A percentile compares a stretch with the other conserved stretches of the same genome.
Conservation (phyloP, 495 filamentous ascomycete genomes). For the Aspergillus taichungensis region DNA sequence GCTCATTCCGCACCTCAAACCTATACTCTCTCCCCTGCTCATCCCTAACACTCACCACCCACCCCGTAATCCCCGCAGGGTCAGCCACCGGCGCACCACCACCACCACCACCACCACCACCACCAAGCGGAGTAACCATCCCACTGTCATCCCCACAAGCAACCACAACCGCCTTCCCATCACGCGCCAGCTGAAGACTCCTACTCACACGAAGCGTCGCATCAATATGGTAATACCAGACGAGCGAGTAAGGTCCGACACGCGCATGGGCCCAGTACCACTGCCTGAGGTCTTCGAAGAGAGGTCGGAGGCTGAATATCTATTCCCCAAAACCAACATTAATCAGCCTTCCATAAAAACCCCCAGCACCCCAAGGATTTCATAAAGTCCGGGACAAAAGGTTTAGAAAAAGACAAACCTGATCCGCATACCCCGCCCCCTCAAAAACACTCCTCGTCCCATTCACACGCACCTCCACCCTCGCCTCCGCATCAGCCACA, state of each 20-base stretch:
- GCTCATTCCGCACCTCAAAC: no score
- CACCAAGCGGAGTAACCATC: slow-evolving; percentile 10
- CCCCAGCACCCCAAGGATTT: not conserved
- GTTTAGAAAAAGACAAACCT: slow-evolving; percentile 11
- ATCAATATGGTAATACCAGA: slow-evolving; percentile 30
- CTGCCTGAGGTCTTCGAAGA: slow-evolving; percentile 10
- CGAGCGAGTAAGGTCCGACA: slow-evolving; percentile 27
- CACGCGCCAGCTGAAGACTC: slow-evolving; percentile 23
- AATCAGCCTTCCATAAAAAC: no score
- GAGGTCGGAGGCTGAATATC: not conserved
- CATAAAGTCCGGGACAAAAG: not conserved
- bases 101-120: slow-evolving; percentile 5
- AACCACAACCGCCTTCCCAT: slow-evolving; percentile 12
- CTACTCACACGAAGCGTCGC: slow-evolving; percentile 8
- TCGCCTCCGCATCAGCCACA: slow-evolving; percentile 22
- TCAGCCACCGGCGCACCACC: slow-evolving; percentile 1
- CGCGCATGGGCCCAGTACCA: slow-evolving; percentile 38
- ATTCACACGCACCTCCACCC: slow-evolving; percentile 19
- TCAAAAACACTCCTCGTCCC: slow-evolving; percentile 21
- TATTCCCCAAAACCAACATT: not conserved
- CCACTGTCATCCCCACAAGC: slow-evolving; percentile 11
- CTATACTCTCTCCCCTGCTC: not conserved
- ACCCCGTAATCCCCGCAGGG: slow-evolving; percentile 13
- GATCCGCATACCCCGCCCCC: slow-evolving; percentile 34
- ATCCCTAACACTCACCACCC: slow-evolving; percentile 9